Evolutionary conservation across 495 filamentous ascomycete genomes (phyloP).

Genomic region (Physcia stellaris): DNA sequence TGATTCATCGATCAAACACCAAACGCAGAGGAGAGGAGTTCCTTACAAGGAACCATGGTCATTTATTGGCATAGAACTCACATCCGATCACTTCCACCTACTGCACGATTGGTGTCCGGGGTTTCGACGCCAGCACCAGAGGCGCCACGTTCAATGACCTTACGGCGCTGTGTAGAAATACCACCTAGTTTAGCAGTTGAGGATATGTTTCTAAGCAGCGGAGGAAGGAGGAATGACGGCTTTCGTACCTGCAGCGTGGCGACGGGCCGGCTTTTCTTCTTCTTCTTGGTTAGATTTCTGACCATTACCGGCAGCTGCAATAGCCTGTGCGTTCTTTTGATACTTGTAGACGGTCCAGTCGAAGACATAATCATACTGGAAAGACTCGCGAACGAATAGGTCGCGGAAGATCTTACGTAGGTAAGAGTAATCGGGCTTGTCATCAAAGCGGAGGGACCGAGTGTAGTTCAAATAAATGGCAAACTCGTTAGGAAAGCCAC

Average conservation of each 20-base stretch:
- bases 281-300: constrained; percentile 57
- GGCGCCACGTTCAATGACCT: constrained; percentile 59
- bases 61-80: constrained; percentile 64
- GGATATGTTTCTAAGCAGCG: constrained; percentile 35
- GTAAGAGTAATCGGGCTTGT: constrained; percentile 99
- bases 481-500: constrained; percentile 98
- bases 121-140: constrained; percentile 47
- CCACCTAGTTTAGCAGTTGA: constrained; percentile 54
- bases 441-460: constrained; percentile 94
- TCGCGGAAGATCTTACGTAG: constrained; percentile 99
- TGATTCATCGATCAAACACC: constrained; percentile 54
- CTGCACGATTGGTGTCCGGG: constrained; percentile 74
- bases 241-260: constrained; percentile 41
- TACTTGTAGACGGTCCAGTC: constrained; percentile 99
- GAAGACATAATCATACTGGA: constrained; percentile 99
- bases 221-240: constrained; percentile 44
- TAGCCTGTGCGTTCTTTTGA: constrained; percentile 95
- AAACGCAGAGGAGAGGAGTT: constrained; percentile 78
- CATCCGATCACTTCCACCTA: constrained; percentile 95
- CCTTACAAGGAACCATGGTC: constrained; percentile 84
- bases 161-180: constrained; percentile 69
- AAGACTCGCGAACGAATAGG: constrained; percentile 96
- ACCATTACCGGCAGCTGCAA: constrained; percentile 57
- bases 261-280: constrained; percentile 55
- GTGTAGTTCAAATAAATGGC: constrained; percentile 99